A percentile compares a stretch with the other conserved stretches of the same genome.
phyloP scores from a whole-genome alignment of 208 protist species.

The Endotrypanum monterogeii region DNA sequence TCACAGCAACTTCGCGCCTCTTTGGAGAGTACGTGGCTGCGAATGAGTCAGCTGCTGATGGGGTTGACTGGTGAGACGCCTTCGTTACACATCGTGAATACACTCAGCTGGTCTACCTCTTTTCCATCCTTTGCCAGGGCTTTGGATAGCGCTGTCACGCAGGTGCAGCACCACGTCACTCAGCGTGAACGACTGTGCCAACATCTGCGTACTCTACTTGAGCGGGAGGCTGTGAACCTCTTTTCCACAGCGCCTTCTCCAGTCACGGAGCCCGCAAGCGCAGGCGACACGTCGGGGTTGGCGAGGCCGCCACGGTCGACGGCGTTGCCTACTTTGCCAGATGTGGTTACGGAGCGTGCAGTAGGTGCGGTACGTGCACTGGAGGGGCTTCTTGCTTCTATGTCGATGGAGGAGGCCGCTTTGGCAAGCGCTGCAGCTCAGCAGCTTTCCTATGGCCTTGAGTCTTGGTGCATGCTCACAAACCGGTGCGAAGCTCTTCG shows the following conservation, averaged over 20 bases:
- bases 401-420: conserved; percentile 34
- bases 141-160: not conserved
- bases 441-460: conserved; percentile 24
- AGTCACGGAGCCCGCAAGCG: not conserved
- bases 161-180: conserved; percentile 6
- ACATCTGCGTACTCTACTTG: conserved; percentile 11
- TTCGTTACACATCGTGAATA: not conserved
- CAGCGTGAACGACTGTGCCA: conserved; percentile 16
- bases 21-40: conserved; percentile 19
- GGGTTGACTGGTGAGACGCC: not conserved
- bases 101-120: not conserved
- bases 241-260: not conserved
- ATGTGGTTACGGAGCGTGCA: conserved; percentile 8
- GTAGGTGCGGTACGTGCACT: conserved; percentile 11
- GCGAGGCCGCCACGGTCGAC: not conserved
- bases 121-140: not conserved
- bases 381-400: conserved; percentile 22
- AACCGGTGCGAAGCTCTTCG: conserved; percentile 16
- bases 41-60: conserved; percentile 8
- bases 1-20: conserved; percentile 17
- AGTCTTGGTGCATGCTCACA: conserved; percentile 9
- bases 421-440: conserved; percentile 29
- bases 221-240: conserved; percentile 8
- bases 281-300: not conserved
- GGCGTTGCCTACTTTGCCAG: not conserved